Percentiles rank a stretch among this genome's conserved stretches.
Conservation (phyloP, 108 stramenopile genomes). For the Cyclostephanos invisitatus region DNA sequence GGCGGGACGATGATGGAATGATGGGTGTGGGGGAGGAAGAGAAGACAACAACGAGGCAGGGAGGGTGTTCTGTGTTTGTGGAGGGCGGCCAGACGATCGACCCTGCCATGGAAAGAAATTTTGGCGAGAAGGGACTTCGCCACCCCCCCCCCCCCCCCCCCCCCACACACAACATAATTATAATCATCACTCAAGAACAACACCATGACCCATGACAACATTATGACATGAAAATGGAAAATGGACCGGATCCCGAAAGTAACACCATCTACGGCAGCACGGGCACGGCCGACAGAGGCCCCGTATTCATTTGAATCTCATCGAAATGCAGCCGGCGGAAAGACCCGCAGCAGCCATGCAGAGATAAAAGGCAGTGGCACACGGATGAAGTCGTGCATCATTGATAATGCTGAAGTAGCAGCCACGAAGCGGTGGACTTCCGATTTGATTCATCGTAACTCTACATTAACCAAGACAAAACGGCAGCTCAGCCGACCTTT, state of each 20-base stretch:
- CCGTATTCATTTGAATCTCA: background rate
- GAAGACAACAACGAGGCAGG: too few species aligned
- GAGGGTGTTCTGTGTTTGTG: too few species aligned
- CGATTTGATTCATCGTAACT: background rate
- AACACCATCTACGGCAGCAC: background rate
- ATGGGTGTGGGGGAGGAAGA: too few species aligned
- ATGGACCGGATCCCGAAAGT: background rate
- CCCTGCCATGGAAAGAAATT: too few species aligned
- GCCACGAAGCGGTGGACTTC: conserved; percentile 16
- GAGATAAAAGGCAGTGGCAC: background rate
- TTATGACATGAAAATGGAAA: background rate
- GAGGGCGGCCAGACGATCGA: too few species aligned
- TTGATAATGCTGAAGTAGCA: background rate
- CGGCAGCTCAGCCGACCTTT: conserved; percentile 1
- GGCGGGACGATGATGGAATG: too few species aligned
- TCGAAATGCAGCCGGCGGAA: background rate
- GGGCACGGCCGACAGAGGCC: background rate
- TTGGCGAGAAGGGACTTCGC: too few species aligned
- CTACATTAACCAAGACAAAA: conserved; percentile 14
- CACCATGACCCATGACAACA: too few species aligned
- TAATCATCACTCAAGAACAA: too few species aligned
- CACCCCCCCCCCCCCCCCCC: too few species aligned
- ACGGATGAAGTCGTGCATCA: background rate
- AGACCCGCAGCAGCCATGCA: conserved; percentile 1
- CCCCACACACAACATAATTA: too few species aligned